Evolutionary conservation across 305 asterid genomes (phyloP), one percentile per base, ranked within the genome.

Genomic region (Galium porrigens): DNA sequence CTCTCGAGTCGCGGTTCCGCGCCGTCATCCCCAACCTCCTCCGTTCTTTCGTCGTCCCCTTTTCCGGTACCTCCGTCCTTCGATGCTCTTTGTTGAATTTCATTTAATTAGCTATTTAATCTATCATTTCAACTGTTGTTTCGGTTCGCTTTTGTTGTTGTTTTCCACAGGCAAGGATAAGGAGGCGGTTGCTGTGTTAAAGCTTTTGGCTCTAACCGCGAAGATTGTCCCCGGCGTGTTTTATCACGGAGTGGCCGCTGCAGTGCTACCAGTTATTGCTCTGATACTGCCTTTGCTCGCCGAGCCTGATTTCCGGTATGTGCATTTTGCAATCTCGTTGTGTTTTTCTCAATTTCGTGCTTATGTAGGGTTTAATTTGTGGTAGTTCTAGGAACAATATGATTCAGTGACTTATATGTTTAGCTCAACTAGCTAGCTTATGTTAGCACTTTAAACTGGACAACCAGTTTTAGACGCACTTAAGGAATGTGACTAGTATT

Each of bases 21-120:
- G 83, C 87, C 59, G 95, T 91, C 48, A 82, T 91, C 15, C 98
- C 96, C 68, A 74, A 73, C 72, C 95, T 91, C 69, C 86, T 91
- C 64, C 80, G 77, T 54, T 68, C 88, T 59, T 82, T 84, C 65
- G 88, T 86, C 62, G 88, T 83, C 60, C 86, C 94, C 58, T 85
- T 90, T 14, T 69, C 87, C 42, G 86, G 96, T 90, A 42, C 49
- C 42, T 41, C n/a, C 32, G 69, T 41, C 39, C 27, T 55, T 30
- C 53, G 49, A 49, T 20, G 54, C 25, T 30, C 10, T 11, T 4
- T 11, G 8, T 14, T 1, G 15, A 3, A 18, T 37, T 6, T 1
- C 2, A 3, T n/a, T 59, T 4, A 33, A 27, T 1, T 17, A 29
- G 2, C 5, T 18, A 1, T 2, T 36, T 59, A 3, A 1, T 34